Evolutionary conservation across 192 early-diverging fungal genomes (phyloP), one percentile per base, ranked within the genome.

Genomic region (Rhizoclosmatium sp.): DNA sequence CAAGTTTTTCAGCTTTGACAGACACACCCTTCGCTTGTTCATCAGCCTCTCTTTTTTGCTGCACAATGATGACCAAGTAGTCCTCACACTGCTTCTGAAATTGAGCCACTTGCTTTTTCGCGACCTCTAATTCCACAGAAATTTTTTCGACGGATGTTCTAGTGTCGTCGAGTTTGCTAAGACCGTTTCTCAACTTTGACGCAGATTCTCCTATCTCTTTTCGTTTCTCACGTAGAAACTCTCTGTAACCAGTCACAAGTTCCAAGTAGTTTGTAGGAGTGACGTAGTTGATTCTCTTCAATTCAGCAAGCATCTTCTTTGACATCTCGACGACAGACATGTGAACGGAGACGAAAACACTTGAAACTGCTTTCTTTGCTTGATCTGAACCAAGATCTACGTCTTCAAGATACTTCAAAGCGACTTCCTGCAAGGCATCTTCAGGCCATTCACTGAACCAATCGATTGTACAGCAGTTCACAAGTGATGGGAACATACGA

Each of bases 21-120:
- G 85, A 67, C 3, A 91, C 90, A 49, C 85, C 76, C 59, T 91
- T 91, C 19, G 90, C 90, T 69, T 87, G 86, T 73, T 91, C 90
- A 75, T 91, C 90, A 4, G 90, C 90, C 65, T 91, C 90, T 3
- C 90, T 77, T 78, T 89, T 91, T 67, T 91, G 90, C 79, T 91
- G 90, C 31, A 91, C 90, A 83, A 91, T 91, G 39, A 91, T 81
- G 4, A 91, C 90, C 44, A 91, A 80, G 64, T 89, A 91, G 58
- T 91, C 90, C 75, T 91, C 90, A 75, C 89, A 91, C 69, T 91
- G 89, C 75, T 91, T 91, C 62, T 91, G 89, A 66, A 79, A 91
- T 47, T 83, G 85, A 0, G 87, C 89, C 9, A 91, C 89, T 59
- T 90, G 89, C 70, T 89, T 91, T 69, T 90, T 91, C 31, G 89